Percentiles rank a stretch among this genome's conserved stretches.
Evolutionary conservation across 2,329 filamentous ascomycete species (phyloP).

Genomic region (Trichoderma simmonsii): DNA sequence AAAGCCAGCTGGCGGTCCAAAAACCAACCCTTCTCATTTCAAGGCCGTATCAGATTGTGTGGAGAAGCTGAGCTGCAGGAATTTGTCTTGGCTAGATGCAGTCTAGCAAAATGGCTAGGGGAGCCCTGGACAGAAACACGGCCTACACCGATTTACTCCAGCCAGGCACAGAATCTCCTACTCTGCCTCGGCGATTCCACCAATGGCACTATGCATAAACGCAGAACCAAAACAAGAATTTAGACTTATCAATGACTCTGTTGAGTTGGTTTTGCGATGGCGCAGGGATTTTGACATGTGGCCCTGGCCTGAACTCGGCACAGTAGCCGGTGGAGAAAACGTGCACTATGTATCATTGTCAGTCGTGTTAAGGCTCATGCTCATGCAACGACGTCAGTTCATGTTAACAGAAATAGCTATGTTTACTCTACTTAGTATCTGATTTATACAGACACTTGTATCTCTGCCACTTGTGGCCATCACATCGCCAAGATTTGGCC

Average conservation of each 20-base stretch:
- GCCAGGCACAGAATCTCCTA: neutral
- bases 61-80: neutral
- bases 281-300: neutral
- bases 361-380: neutral
- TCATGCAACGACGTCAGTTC: neutral
- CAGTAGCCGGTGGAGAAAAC: neutral
- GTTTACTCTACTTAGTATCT: neutral
- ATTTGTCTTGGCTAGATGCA: neutral
- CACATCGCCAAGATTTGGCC: neutral
- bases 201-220: neutral
- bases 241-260: neutral
- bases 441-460: neutral
- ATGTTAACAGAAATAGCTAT: neutral
- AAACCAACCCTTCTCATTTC: constrained; percentile 5
- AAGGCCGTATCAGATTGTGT: neutral
- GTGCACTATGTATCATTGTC: neutral
- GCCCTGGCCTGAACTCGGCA: neutral
- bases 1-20: neutral
- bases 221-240: neutral
- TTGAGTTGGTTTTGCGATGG: neutral
- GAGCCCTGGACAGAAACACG: neutral
- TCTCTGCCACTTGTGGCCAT: too few species aligned
- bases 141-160: neutral
- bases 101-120: neutral
- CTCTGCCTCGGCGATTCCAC: neutral